Evolutionary conservation across 495 filamentous ascomycete species (phyloP).

Genomic region (Neurospora sp.): DNA sequence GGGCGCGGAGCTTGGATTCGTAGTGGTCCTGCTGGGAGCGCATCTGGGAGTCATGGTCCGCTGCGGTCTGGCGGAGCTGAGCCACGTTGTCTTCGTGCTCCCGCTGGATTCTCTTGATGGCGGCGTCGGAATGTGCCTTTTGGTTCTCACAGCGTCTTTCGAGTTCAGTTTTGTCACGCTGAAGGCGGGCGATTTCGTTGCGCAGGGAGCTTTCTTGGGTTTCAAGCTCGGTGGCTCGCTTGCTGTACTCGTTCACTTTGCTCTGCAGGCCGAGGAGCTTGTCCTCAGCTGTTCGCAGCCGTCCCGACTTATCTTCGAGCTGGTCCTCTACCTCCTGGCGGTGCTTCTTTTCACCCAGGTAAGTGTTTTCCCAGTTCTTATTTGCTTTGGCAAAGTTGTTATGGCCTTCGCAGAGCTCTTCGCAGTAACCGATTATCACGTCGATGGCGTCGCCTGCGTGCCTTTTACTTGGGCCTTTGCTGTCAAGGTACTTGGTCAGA

Average conservation of each 20-base stretch:
- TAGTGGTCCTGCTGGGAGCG: not conserved
- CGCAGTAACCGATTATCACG: not conserved
- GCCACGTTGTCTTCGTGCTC: not conserved
- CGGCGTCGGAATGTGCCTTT: not conserved
- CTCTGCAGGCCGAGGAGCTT: not conserved
- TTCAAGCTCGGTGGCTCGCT: not conserved
- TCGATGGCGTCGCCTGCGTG: not conserved
- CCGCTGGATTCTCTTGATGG: not conserved
- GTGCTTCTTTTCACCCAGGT: rapidly evolving
- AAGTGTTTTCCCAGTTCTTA: not conserved
- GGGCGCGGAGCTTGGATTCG: not conserved
- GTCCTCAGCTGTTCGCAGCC: not conserved
- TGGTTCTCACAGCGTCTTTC: not conserved
- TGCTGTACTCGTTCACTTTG: not conserved
- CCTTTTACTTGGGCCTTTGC: not conserved
- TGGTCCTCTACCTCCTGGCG: not conserved
- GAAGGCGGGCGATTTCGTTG: not conserved
- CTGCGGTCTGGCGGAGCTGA: not conserved
- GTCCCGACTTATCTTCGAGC: not conserved
- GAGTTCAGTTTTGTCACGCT: not conserved
- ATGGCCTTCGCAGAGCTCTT: not conserved
- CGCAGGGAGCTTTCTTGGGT: not conserved
- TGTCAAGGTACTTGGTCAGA: not conserved
- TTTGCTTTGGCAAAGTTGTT: not conserved
- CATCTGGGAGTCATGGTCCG: not conserved